A percentile compares a stretch with the other conserved stretches of the same genome.
These are phyloP conservation scores for Pseudoturritis turrita DNA, from an alignment of 345 rosid genomes.

Conservation along the genomic window DNA sequence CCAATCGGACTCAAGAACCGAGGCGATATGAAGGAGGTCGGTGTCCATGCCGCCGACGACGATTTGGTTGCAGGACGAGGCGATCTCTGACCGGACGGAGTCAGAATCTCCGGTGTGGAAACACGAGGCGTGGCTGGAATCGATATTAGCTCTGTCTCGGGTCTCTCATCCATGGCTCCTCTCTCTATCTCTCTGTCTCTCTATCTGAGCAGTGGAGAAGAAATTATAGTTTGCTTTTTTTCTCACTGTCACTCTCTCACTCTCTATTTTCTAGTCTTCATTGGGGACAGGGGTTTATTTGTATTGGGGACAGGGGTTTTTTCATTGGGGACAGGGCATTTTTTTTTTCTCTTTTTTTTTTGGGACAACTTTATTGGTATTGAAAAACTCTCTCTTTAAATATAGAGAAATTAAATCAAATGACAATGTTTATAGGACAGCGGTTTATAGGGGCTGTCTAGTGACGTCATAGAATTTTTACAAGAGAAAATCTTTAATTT, in stretches of 20 bases:
- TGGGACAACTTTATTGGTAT: background rate
- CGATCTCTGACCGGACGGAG: constrained; percentile 94
- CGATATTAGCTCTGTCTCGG: constrained; percentile 96
- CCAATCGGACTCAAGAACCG: constrained; percentile 93
- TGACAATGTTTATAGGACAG: too few relatives aligned
- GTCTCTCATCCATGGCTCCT: constrained; percentile 68
- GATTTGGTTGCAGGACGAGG: constrained; percentile 70
- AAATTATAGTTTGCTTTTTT: background rate
- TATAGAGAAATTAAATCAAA: too few relatives aligned
- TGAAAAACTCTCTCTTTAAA: background rate
- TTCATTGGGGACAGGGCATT: too few relatives aligned
- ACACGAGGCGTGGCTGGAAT: constrained; percentile 93
- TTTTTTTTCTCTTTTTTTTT: background rate
- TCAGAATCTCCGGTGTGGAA: constrained; percentile 90
- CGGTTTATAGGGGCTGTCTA: too few relatives aligned
- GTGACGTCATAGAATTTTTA: too few relatives aligned
- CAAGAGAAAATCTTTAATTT: too few relatives aligned
- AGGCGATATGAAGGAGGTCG: constrained; percentile 93
- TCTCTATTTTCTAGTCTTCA: background rate
- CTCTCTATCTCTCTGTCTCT: background rate
- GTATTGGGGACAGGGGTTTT: background rate
- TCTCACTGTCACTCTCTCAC: constrained; percentile 5
- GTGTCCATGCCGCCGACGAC: constrained; percentile 89
- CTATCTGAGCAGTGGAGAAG: background rate
- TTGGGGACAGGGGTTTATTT: background rate